Conservation (phyloP, 768 basidiomycete species). For the Xerocomus brunneocitrinus region DNA sequence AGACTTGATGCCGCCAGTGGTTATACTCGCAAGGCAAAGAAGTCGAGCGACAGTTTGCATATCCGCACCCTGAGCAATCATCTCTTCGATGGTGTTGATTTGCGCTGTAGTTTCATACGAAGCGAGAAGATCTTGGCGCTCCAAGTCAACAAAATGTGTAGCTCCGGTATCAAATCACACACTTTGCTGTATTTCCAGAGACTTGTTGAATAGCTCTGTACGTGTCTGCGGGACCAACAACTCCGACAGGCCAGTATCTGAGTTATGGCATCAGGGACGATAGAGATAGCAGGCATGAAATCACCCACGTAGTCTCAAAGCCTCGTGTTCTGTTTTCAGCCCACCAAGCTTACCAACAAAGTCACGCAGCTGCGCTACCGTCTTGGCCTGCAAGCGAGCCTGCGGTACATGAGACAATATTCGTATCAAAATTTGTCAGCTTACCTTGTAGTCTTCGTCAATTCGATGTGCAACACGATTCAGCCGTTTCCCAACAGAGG, state of each 20-base stretch:
- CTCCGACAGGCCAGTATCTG: conserved; percentile 95
- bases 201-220: conserved; percentile 86
- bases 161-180: conserved; percentile 18
- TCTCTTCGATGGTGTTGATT: conserved; percentile 81
- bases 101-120: conserved; percentile 83
- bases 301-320: conserved; percentile 76
- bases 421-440: conserved; percentile 2
- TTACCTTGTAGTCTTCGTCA: conserved; percentile 89
- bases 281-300: neutral
- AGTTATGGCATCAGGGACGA: conserved; percentile 3
- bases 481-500: conserved; percentile 76
- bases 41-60: conserved; percentile 75
- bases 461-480: conserved; percentile 78
- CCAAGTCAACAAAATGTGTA: conserved; percentile 7
- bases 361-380: conserved; percentile 84
- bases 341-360: conserved; percentile 96
- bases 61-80: conserved; percentile 84
- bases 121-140: conserved; percentile 75
- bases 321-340: conserved; percentile 87
- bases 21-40: conserved; percentile 82
- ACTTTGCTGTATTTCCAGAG: conserved; percentile 96
- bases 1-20: conserved; percentile 78
- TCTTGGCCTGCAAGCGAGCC: conserved; percentile 85
- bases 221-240: conserved; percentile 79
- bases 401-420: conserved; percentile 25